Conservation (phyloP, 2,329 filamentous ascomycete species). For the Colletotrichum phormii region DNA sequence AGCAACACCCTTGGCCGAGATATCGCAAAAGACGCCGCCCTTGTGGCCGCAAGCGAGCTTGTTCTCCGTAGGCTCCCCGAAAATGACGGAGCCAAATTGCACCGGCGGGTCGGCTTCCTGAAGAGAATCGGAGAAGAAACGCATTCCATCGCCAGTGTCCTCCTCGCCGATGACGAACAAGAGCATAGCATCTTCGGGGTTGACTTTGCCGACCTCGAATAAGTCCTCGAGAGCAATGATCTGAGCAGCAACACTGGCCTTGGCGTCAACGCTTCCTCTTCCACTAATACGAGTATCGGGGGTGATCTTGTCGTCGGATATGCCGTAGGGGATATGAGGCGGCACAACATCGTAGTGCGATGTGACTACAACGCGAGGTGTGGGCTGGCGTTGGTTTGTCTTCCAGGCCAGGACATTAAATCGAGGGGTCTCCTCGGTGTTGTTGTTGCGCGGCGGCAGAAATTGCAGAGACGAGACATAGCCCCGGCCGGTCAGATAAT, state of each 20-base stretch:
- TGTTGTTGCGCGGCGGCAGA: slow-evolving; percentile 48
- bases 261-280: slow-evolving; percentile 80
- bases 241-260: slow-evolving; percentile 78
- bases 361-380: slow-evolving; percentile 73
- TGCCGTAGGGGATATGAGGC: slow-evolving; percentile 76
- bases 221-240: slow-evolving; percentile 74
- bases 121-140: slow-evolving; percentile 56
- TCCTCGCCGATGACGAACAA: slow-evolving; percentile 88
- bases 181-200: slow-evolving; percentile 65
- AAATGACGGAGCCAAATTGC: slow-evolving; percentile 77
- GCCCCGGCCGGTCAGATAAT: slow-evolving; percentile 67
- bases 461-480: slow-evolving; percentile 58
- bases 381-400: slow-evolving; percentile 55
- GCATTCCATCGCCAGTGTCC: slow-evolving; percentile 84
- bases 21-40: slow-evolving; percentile 76
- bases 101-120: slow-evolving; percentile 47
- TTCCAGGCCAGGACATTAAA: slow-evolving; percentile 84
- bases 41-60: slow-evolving; percentile 94
- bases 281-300: slow-evolving; percentile 71
- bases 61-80: slow-evolving; percentile 92
- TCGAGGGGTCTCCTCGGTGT: slow-evolving; percentile 52
- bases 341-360: slow-evolving; percentile 88
- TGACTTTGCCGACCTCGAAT: slow-evolving; percentile 52
- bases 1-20: slow-evolving; percentile 78
- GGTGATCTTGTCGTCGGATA: slow-evolving; percentile 58